Evolutionary conservation across 1,139 yeast species (phyloP).

Genomic region (Suhomyces anneliseae): DNA sequence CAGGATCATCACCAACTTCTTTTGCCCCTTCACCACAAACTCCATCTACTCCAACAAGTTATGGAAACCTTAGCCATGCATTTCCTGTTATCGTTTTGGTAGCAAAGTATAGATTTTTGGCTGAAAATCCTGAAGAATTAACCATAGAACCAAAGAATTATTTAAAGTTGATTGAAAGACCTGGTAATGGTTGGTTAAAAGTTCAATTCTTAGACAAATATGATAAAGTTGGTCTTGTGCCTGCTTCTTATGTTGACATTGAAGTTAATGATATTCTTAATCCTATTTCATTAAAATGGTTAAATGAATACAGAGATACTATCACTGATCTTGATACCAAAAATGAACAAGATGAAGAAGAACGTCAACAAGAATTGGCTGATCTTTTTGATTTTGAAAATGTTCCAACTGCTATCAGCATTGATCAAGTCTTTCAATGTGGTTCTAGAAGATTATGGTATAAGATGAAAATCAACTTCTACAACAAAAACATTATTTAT

Average conservation of each 20-base stretch:
- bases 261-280: conserved; percentile 22
- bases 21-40: conserved; percentile 5
- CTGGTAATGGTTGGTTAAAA: conserved; percentile 27
- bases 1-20: conserved; percentile 3
- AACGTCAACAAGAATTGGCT: conserved; percentile 3
- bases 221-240: conserved; percentile 20
- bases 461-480: conserved; percentile 15
- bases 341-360: conserved; percentile 3
- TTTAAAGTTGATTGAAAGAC: conserved; percentile 22
- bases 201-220: conserved; percentile 23
- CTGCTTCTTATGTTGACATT: conserved; percentile 26
- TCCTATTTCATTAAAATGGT: conserved; percentile 22
- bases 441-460: conserved; percentile 20
- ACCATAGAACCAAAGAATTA: conserved; percentile 19
- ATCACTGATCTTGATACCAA: conserved; percentile 8
- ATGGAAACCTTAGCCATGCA: conserved; percentile 2
- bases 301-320: conserved; percentile 12
- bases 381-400: conserved; percentile 12
- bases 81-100: conserved; percentile 17
- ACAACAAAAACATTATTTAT: conserved; percentile 14
- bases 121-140: conserved; percentile 19
- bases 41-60: conserved; percentile 5
- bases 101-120: conserved; percentile 19
- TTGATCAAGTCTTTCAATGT: conserved; percentile 19
- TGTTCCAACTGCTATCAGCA: conserved; percentile 4